These are phyloP conservation scores for Trametes sanguinea DNA, from an alignment of 768 basidiomycete species.

Conservation along the genomic window DNA sequence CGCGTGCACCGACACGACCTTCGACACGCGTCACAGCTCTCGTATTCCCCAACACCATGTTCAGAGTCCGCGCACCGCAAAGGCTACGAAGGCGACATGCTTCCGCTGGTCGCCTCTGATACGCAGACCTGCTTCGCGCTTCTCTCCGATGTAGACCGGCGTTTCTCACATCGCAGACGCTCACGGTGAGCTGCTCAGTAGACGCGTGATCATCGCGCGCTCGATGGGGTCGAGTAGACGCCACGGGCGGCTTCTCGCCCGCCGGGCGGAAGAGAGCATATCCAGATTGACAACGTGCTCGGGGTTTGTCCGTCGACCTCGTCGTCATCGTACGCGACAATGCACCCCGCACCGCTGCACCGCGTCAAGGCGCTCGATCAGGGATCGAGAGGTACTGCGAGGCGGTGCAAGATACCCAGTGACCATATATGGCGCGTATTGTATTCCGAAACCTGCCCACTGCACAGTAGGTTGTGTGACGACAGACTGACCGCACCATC, in stretches of 20 bases:
- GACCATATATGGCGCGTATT: constrained; percentile 9
- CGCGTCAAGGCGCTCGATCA: constrained; percentile 13
- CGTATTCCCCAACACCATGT: no score
- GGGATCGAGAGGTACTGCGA: constrained; percentile 2
- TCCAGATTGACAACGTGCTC: not conserved
- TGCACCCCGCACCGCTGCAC: not conserved
- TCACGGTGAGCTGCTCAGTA: no score
- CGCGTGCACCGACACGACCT: no score
- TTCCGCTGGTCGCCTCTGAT: no score
- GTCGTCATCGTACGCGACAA: not conserved
- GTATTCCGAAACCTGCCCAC: not conserved
- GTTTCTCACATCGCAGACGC: not conserved
- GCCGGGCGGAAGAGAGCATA: not conserved
- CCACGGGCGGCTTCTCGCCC: not conserved
- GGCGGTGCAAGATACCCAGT: constrained; percentile 4
- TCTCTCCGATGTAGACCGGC: constrained; percentile 14
- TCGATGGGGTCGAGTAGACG: not conserved
- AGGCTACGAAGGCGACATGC: no score
- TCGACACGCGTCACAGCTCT: no score
- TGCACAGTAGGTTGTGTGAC: not conserved
- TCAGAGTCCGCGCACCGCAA: no score
- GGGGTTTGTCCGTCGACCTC: not conserved
- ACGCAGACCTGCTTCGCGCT: not conserved
- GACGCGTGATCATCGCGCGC: not conserved
- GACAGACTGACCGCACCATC: not conserved